Evolutionary conservation across 2,329 filamentous ascomycete genomes (phyloP).

Genomic region (Juglanconis sp.): DNA sequence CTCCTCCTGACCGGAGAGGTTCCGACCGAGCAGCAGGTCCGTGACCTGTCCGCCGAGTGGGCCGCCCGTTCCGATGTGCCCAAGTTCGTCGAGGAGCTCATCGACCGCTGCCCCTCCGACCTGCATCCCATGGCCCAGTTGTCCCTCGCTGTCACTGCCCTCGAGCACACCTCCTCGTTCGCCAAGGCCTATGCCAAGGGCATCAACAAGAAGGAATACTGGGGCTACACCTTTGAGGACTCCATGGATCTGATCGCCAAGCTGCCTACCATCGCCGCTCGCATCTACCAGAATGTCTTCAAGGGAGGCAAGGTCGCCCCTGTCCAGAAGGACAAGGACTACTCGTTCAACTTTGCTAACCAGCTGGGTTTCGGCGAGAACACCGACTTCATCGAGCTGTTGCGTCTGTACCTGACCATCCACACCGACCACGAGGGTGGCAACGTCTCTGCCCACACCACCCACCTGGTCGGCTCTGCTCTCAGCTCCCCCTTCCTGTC

Average conservation of each 20-base stretch:
- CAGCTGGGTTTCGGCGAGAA: slow-evolving; percentile 96
- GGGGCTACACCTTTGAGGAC: slow-evolving; percentile 98
- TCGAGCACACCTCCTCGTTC: slow-evolving; percentile 97
- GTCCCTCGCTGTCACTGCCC: slow-evolving; percentile 93
- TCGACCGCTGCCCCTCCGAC: slow-evolving; percentile 98
- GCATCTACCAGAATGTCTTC: slow-evolving; percentile 99
- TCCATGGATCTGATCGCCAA: slow-evolving; percentile 99
- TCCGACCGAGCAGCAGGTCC: slow-evolving; percentile 95
- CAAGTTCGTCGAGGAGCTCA: slow-evolving; percentile 98
- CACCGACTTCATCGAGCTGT: slow-evolving; percentile 94
- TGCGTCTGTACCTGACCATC: slow-evolving; percentile 99
- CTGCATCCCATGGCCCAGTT: slow-evolving; percentile 99
- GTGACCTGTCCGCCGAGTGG: slow-evolving; percentile 97
- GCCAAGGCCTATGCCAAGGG: slow-evolving; percentile 98
- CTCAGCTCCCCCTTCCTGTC: slow-evolving; percentile 98
- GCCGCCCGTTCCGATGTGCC: slow-evolving; percentile 94
- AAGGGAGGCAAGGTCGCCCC: slow-evolving; percentile 98
- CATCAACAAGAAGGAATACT: slow-evolving; percentile 99
- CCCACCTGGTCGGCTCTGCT: slow-evolving; percentile 93
- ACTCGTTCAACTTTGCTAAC: slow-evolving; percentile 99
- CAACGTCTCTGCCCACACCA: slow-evolving; percentile 97
- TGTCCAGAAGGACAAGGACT: slow-evolving; percentile 98
- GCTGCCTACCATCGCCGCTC: slow-evolving; percentile 94
- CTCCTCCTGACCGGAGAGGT: slow-evolving; percentile 97
- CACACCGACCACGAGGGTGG: slow-evolving; percentile 99